Evolutionary conservation across 2,329 filamentous ascomycete species (phyloP), one percentile per base, ranked within the genome.

Genomic region (Curvularia verruculosa): DNA sequence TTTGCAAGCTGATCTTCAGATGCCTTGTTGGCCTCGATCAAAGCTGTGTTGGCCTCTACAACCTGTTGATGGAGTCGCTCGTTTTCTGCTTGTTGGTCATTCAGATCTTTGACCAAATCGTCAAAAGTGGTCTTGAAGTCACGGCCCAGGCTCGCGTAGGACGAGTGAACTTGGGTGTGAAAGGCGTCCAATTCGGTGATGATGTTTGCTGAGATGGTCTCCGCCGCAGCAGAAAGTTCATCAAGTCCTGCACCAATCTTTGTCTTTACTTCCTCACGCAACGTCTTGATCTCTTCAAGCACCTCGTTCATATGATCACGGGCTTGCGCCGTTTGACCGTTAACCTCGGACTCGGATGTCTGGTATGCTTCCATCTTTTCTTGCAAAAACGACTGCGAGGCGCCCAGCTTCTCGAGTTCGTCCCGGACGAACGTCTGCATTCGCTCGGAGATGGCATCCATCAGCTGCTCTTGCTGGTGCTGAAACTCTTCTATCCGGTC

Each of bases 111-210:
- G 48, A 91, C 82, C 48, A 97, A 82, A 12, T 90, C 88, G 63
- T 96, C 92, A 65, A 98, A 96, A 23, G 94, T 85, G 5, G 81
- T 80, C 73, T 94, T 96, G 80, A 96, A 92, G 65, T 98, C 92
- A 58, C 88, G 88, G 8, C 92, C 92, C 1, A 98, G 84, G 1
- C 86, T 84, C 64, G 88, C 89, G 75, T 96, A 97, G 0, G 94
- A 97, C 12, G 85, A 80, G 68, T 96, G 92, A 28, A 98, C 84
- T 74, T 87, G 87, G 48, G 82, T 85, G 74, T 97, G 92, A 69
- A 98, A 96, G n/a, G 85, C 84, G 29, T 87, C 85, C 58, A 99
- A 84, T 75, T 98, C 94, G 56, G 85, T 89, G 57, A 96, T 85
- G 46, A 98, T 93, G 67, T 96, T 94, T 12, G 89, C 90, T 0